Conservation (phyloP, 495 filamentous ascomycete species). For the Tuber borchii region DNA sequence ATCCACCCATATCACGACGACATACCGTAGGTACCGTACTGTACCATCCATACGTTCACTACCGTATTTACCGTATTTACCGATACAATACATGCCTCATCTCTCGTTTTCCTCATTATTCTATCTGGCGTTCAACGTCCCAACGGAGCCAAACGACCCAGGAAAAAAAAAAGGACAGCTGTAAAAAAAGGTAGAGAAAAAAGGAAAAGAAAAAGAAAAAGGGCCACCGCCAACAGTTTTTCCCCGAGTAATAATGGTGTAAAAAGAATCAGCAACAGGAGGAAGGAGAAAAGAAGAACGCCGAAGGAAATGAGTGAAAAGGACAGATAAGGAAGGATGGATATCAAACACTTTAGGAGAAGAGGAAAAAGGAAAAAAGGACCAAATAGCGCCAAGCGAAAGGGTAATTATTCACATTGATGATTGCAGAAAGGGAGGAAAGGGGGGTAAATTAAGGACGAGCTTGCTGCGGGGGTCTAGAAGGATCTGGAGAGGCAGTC, state of each 20-base stretch:
- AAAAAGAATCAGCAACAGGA: background rate
- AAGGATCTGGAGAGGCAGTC: conserved; percentile 22
- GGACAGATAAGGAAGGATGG: conserved; percentile 5
- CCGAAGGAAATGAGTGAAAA: conserved; percentile 3
- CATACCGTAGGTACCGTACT: background rate
- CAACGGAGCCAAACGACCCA: background rate
- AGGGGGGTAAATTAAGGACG: background rate
- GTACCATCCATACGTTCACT: background rate
- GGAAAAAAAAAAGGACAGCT: background rate
- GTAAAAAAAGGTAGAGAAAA: background rate
- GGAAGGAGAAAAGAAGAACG: conserved; percentile 6
- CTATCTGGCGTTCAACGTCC: background rate
- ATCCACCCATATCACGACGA: background rate
- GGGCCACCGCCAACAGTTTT: background rate
- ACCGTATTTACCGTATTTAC: background rate
- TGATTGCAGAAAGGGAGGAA: background rate
- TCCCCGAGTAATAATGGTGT: background rate
- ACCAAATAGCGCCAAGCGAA: background rate
- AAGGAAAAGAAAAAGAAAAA: background rate
- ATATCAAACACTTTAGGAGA: background rate
- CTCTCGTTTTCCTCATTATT: conserved; percentile 1
- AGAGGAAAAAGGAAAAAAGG: background rate
- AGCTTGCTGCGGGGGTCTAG: conserved; percentile 15
- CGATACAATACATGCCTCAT: background rate
- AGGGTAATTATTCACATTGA: conserved; percentile 9